Percentiles rank a stretch among this genome's conserved stretches.
Evolutionary conservation across 371 early-diverging fungal species (phyloP).

Genomic region (Aphelidium insulamus): DNA sequence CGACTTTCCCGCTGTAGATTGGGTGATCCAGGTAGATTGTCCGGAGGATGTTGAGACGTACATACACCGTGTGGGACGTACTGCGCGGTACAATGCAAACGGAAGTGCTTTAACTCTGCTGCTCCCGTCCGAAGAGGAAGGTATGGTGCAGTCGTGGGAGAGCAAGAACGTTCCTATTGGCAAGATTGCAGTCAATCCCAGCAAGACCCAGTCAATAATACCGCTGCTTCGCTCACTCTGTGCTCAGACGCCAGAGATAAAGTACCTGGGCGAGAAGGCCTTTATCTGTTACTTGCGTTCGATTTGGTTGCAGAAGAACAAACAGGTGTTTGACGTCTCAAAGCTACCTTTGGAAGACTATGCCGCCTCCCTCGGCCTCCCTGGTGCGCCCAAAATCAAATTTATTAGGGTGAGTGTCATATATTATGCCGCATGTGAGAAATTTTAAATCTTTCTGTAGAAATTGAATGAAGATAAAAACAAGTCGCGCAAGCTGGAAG

Average conservation of each 20-base stretch:
- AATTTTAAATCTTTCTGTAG: slow-evolving; percentile 2
- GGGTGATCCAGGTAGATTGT: slow-evolving; percentile 94
- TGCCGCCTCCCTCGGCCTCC: slow-evolving; percentile 73
- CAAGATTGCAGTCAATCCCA: slow-evolving; percentile 53
- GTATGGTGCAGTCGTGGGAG: slow-evolving; percentile 43
- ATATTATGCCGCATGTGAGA: not conserved
- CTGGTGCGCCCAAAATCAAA: slow-evolving; percentile 81
- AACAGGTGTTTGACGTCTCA: slow-evolving; percentile 59
- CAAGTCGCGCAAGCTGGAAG: slow-evolving; percentile 18
- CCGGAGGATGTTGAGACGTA: slow-evolving; percentile 91
- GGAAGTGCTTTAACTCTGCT: slow-evolving; percentile 73
- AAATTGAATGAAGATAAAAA: slow-evolving; percentile 33
- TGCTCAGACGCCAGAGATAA: slow-evolving; percentile 79
- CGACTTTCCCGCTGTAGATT: slow-evolving; percentile 94
- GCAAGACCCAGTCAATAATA: slow-evolving; percentile 46
- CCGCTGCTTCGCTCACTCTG: slow-evolving; percentile 69
- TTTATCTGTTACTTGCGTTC: slow-evolving; percentile 86
- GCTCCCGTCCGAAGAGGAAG: slow-evolving; percentile 64
- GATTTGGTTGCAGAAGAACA: slow-evolving; percentile 67
- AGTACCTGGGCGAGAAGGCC: slow-evolving; percentile 81
- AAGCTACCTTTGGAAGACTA: slow-evolving; percentile 63
- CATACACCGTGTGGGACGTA: slow-evolving; percentile 95
- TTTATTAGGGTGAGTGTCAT: slow-evolving; percentile 29
- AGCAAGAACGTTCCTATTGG: slow-evolving; percentile 60
- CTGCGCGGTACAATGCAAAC: slow-evolving; percentile 73